Evolutionary conservation across 352 stramenopile genomes (phyloP).

Genomic region (Globisporangium paroecandrum): DNA sequence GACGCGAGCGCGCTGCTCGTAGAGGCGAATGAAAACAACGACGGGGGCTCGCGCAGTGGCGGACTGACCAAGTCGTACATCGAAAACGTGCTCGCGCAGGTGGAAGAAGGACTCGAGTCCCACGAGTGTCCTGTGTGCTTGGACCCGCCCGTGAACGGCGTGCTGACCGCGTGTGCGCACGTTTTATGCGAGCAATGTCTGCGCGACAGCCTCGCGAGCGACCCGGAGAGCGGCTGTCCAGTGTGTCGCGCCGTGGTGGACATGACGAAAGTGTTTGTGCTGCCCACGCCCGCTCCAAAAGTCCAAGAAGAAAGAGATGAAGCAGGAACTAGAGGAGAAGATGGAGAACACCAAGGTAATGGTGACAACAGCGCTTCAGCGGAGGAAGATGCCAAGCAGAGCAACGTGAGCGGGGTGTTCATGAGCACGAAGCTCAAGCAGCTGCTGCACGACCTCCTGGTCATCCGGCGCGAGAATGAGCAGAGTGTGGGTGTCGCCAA

Average conservation of each 20-base stretch:
- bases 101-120: conserved; percentile 68
- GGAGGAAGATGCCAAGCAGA: background rate
- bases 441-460: conserved; percentile 58
- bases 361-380: background rate
- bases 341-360: background rate
- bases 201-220: conserved; percentile 47
- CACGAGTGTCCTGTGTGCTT: conserved; percentile 87
- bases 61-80: background rate
- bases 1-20: background rate
- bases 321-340: background rate
- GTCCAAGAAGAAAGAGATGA: conserved; percentile 8
- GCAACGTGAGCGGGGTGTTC: conserved; percentile 33
- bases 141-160: conserved; percentile 56
- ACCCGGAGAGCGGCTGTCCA: conserved; percentile 65
- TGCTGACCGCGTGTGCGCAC: conserved; percentile 85
- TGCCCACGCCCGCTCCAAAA: conserved; percentile 26
- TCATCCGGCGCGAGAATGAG: conserved; percentile 53
- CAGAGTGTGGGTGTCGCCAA: conserved; percentile 16
- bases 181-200: conserved; percentile 82
- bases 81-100: conserved; percentile 64
- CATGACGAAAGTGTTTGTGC: conserved; percentile 52
- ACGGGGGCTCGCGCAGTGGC: background rate
- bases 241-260: conserved; percentile 73
- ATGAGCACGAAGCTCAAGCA: conserved; percentile 71
- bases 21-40: background rate